phyloP scores from a whole-genome alignment of 2,329 filamentous ascomycete genomes.

The Ascochyta koolunga region DNA sequence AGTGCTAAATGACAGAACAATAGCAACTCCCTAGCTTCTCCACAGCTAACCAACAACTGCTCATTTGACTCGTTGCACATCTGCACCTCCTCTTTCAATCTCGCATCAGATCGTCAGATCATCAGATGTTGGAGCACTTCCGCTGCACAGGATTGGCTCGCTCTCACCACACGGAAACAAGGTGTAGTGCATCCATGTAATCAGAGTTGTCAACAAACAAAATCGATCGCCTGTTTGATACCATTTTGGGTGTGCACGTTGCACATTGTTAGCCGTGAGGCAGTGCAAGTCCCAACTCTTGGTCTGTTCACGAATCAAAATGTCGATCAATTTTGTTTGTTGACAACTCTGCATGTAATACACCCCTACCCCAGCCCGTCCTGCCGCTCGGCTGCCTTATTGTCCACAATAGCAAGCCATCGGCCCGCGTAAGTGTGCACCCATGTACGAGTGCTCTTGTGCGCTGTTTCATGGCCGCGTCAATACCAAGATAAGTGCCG shows the following conservation, averaged over 20 bases:
- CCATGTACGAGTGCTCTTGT: constrained; percentile 32
- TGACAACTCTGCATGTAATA: too few relatives aligned
- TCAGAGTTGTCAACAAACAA: too few relatives aligned
- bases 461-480: constrained; percentile 24
- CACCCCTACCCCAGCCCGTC: background rate
- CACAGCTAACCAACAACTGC: background rate
- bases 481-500: background rate
- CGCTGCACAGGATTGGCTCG: background rate
- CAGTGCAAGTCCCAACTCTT: too few relatives aligned
- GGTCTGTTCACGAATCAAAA: too few relatives aligned
- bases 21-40: constrained; percentile 5
- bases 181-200: constrained; percentile 1
- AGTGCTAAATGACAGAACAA: constrained; percentile 2
- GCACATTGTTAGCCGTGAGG: too few relatives aligned
- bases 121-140: background rate
- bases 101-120: background rate
- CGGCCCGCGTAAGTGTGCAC: background rate
- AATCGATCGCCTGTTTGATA: too few relatives aligned
- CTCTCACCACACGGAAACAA: background rate
- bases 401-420: constrained; percentile 17
- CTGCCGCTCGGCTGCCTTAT: constrained; percentile 10
- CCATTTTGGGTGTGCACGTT: too few relatives aligned
- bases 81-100: background rate
- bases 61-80: background rate
- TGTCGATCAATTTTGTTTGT: too few relatives aligned